Evolutionary conservation across 805 yeast genomes (phyloP).

Genomic region (Candida golubevii): DNA sequence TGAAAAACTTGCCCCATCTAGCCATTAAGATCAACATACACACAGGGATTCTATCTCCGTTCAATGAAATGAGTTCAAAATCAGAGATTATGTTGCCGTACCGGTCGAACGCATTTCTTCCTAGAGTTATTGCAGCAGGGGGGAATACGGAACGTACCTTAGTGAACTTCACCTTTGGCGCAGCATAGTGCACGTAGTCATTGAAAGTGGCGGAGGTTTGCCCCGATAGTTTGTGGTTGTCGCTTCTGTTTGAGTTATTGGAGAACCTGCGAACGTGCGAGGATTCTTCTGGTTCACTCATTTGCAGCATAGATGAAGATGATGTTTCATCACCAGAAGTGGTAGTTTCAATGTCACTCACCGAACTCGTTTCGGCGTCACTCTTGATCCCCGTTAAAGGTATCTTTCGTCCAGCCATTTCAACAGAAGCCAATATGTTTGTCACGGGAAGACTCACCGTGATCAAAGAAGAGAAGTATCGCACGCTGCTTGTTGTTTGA

Average conservation of each 20-base stretch:
- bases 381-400: background rate
- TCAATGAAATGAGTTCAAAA: conserved; percentile 66
- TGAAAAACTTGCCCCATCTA: conserved; percentile 76
- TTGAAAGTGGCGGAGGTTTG: conserved; percentile 44
- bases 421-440: conserved; percentile 44
- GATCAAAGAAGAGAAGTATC: conserved; percentile 45
- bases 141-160: conserved; percentile 69
- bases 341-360: conserved; percentile 9
- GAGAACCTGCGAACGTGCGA: conserved; percentile 19
- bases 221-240: conserved; percentile 12
- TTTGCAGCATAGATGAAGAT: conserved; percentile 12
- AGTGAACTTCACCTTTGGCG: conserved; percentile 64
- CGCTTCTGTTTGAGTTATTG: conserved; percentile 17
- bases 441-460: conserved; percentile 54
- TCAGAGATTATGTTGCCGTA: conserved; percentile 62
- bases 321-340: conserved; percentile 12
- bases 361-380: conserved; percentile 9
- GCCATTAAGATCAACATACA: conserved; percentile 59
- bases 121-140: conserved; percentile 72
- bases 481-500: conserved; percentile 42
- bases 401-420: conserved; percentile 29
- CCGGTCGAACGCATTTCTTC: conserved; percentile 68
- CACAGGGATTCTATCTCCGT: conserved; percentile 63
- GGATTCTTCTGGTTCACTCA: conserved; percentile 12
- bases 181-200: conserved; percentile 70